phyloP scores from a whole-genome alignment of 192 early-diverging fungal species.

The Endogone sp. region DNA sequence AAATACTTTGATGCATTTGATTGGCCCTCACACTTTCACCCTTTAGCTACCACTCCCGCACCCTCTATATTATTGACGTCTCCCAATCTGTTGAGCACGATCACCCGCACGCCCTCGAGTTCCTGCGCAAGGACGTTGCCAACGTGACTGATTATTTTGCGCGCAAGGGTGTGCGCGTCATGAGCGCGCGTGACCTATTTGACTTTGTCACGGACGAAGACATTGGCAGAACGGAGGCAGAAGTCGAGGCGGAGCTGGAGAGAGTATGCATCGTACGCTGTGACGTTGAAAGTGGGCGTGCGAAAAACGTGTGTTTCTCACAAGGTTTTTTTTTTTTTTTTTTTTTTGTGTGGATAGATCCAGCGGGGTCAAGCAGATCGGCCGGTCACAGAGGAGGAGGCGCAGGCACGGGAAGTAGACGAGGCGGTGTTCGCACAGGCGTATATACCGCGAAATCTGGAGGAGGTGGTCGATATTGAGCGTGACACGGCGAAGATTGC shows the following conservation, averaged over 20 bases:
- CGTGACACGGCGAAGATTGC: slow-evolving; percentile 73
- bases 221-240: slow-evolving; percentile 56
- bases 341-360: slow-evolving; percentile 7
- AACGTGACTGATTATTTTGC: slow-evolving; percentile 94
- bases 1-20: neutral
- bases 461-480: slow-evolving; percentile 88
- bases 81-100: slow-evolving; percentile 99
- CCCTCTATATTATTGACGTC: slow-evolving; percentile 93
- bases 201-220: slow-evolving; percentile 73
- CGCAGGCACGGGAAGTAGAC: slow-evolving; percentile 56
- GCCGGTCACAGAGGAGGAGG: slow-evolving; percentile 40
- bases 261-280: slow-evolving; percentile 54
- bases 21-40: slow-evolving; percentile 4
- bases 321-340: neutral
- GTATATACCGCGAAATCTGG: slow-evolving; percentile 88
- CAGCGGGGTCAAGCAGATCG: neutral
- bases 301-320: too few relatives aligned
- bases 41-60: slow-evolving; percentile 68
- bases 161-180: slow-evolving; percentile 66
- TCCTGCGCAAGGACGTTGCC: slow-evolving; percentile 90
- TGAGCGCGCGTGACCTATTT: slow-evolving; percentile 83
- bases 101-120: slow-evolving; percentile 94
- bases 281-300: slow-evolving; percentile 10
- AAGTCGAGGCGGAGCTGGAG: slow-evolving; percentile 67
- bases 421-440: slow-evolving; percentile 91